Conservation (phyloP, 2,329 filamentous ascomycete species). For the Chrysoporthe cubensis region DNA sequence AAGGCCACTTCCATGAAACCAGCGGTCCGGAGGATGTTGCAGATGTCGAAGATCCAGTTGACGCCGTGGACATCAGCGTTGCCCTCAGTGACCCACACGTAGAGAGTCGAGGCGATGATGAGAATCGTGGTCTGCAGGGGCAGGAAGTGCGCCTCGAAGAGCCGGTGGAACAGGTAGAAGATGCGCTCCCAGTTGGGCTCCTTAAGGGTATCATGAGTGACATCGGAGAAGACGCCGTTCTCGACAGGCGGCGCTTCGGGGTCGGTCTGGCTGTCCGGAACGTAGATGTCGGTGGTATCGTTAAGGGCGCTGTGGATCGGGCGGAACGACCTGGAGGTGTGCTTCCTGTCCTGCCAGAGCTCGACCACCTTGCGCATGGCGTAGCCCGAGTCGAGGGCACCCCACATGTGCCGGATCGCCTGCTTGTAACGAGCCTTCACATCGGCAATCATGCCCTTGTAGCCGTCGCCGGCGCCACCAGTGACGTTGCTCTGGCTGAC, state of each 20-base stretch:
- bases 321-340: constrained; percentile 57
- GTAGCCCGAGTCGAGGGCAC: constrained; percentile 70
- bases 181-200: constrained; percentile 60
- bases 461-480: constrained; percentile 58
- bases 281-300: constrained; percentile 50
- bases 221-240: constrained; percentile 59
- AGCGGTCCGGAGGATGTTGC: constrained; percentile 61
- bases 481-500: constrained; percentile 76
- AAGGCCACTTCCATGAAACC: constrained; percentile 66
- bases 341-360: constrained; percentile 61
- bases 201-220: constrained; percentile 55
- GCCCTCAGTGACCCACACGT: constrained; percentile 57
- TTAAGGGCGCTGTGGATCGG: constrained; percentile 58
- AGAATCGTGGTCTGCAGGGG: constrained; percentile 70
- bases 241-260: constrained; percentile 46
- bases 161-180: constrained; percentile 63
- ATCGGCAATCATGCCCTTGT: constrained; percentile 59
- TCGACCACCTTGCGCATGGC: constrained; percentile 62
- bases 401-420: constrained; percentile 77
- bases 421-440: constrained; percentile 71
- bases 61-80: constrained; percentile 57
- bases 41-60: constrained; percentile 62
- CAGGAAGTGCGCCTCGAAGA: constrained; percentile 77
- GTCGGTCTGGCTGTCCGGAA: constrained; percentile 49
- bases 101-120: constrained; percentile 65